Evolutionary conservation across 2,329 filamentous ascomycete species (phyloP).

Genomic region (Fusarium papillatum): DNA sequence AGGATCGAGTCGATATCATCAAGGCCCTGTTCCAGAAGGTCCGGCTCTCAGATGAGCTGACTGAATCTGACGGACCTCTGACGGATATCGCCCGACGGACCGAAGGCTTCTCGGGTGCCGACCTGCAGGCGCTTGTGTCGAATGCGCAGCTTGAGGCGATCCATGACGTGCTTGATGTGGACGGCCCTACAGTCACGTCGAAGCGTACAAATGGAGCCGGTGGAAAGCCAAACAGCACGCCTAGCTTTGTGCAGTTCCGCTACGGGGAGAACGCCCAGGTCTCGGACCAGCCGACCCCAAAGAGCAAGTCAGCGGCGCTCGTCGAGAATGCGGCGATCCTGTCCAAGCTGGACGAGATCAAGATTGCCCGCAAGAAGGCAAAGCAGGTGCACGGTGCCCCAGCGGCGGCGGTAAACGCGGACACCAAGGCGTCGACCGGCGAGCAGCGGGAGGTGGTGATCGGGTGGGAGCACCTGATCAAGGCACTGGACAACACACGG

Average conservation of each 20-base stretch:
- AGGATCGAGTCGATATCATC: constrained; percentile 92
- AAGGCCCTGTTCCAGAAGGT: constrained; percentile 87
- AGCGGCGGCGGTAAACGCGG: constrained; percentile 30
- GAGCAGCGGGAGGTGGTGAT: constrained; percentile 81
- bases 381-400: constrained; percentile 50
- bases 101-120: constrained; percentile 93
- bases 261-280: constrained; percentile 74
- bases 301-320: constrained; percentile 68
- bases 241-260: constrained; percentile 85
- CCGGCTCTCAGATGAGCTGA: constrained; percentile 76
- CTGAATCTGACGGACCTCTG: constrained; percentile 68
- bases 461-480: constrained; percentile 85
- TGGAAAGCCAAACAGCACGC: constrained; percentile 48
- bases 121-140: constrained; percentile 94
- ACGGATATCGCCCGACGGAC: constrained; percentile 84
- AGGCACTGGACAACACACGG: constrained; percentile 81
- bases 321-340: constrained; percentile 84
- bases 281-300: constrained; percentile 57
- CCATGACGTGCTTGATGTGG: constrained; percentile 83
- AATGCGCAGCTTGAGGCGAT: constrained; percentile 98
- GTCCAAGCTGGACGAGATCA: constrained; percentile 86
- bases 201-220: constrained; percentile 52
- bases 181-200: constrained; percentile 58
- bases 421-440: constrained; percentile 46
- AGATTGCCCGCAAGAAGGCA: constrained; percentile 71